Evolutionary conservation across 352 stramenopile species (phyloP).

Genomic region (Pythium phragmiticola): DNA sequence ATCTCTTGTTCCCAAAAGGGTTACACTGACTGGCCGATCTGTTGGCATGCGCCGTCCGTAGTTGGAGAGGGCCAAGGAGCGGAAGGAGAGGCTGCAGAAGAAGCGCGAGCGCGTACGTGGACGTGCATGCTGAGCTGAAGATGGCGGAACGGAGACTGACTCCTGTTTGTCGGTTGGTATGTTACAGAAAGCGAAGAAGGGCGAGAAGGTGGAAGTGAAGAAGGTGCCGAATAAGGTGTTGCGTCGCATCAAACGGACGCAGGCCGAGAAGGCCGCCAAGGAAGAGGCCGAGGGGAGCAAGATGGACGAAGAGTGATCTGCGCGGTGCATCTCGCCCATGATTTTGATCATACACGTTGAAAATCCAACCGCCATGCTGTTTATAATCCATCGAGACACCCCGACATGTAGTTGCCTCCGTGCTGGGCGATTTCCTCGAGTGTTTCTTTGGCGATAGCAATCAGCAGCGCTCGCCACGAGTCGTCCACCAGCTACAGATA

Average conservation of each 20-base stretch:
- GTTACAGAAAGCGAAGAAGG: slow-evolving; percentile 28
- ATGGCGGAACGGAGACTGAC: not conserved
- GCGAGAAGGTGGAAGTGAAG: slow-evolving; percentile 35
- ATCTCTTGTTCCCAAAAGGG: not conserved
- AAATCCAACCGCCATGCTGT: not conserved
- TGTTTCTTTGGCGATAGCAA: slow-evolving; percentile 62
- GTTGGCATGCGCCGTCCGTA: not conserved
- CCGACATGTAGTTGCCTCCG: slow-evolving; percentile 57
- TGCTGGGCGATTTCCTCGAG: slow-evolving; percentile 64
- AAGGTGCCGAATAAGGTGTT: slow-evolving; percentile 45
- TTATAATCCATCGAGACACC: slow-evolving; percentile 56
- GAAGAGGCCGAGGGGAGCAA: slow-evolving; percentile 19
- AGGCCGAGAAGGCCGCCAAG: slow-evolving; percentile 28
- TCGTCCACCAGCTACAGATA: slow-evolving; percentile 47
- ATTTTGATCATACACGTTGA: too few species aligned
- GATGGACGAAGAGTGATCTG: slow-evolving; percentile 22
- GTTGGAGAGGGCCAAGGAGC: slow-evolving; percentile 32
- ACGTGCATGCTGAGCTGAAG: not conserved
- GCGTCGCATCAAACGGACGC: slow-evolving; percentile 34
- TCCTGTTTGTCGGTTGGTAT: not conserved
- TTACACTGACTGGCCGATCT: slow-evolving; percentile 4
- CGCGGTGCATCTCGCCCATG: too few species aligned
- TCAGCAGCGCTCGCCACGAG: slow-evolving; percentile 51
- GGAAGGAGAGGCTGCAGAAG: slow-evolving; percentile 36
- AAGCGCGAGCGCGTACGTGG: slow-evolving; percentile 34